Base-by-base conservation (phyloP, 352 stramenopile genomes). In the Phytophthora colocasiae region DNA sequence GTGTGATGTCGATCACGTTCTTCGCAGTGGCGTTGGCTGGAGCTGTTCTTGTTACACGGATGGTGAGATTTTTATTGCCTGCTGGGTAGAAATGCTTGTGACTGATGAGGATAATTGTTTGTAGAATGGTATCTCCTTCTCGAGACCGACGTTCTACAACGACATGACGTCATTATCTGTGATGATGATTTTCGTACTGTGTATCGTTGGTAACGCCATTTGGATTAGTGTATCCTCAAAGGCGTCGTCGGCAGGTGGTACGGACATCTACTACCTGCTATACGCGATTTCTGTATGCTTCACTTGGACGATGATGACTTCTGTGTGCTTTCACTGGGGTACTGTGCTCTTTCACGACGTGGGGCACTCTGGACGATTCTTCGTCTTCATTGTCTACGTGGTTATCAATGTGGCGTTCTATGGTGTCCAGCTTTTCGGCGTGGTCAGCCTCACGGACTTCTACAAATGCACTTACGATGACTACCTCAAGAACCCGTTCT, bases 391-490 rank as follows among this genome's bases (percentile, higher is more conserved):
- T 15, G 31, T 83, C 14, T 96, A 87, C 52, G 63, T 90, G 44
- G 49, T 87, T 7, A 66, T 89, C 34, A 94, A 94, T 44, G 74
- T 63, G 24, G 66, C 61, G 14, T 95, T 92, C 51, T 93, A 92
- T 68, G 70, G 67, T 2, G 76, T 86, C 38, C 70, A 80, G n/a
- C 65, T 96, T 14, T 91, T 91, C 34, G 75, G 75, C 8, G 73
- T 95, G 31, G 78, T 96, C 45, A 88, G 76, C 12, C 75, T 95
- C 58, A 90, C 77, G 0, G 77, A 87, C 51, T 86, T 96, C 45
- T 89, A 90, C 80, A 93, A 93, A 64, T 96, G 88, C 67, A 76
- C 88, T 22, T 96, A 96, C 69, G 80, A 93, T 50, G 88, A 96
- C 58, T 96, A 96, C 72, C 69, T 96, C 17, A 91, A 90, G 73